Conservation (phyloP, 345 rosid genomes). For the Erucastrum elatum region DNA sequence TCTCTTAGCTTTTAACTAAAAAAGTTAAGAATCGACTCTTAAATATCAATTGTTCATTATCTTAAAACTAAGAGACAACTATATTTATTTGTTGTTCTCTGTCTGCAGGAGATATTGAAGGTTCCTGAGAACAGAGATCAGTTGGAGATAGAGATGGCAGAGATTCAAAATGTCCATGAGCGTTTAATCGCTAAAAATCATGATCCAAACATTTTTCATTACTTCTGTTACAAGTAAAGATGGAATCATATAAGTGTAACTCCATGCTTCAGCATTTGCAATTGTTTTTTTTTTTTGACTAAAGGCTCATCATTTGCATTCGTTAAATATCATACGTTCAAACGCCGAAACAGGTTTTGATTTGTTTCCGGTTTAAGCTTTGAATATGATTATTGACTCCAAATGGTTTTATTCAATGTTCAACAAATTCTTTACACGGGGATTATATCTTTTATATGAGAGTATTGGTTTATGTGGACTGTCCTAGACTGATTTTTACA, state of each 20-base stretch:
- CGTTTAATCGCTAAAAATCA: neutral
- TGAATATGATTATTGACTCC: neutral
- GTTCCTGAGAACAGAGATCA: constrained; percentile 81
- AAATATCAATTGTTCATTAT: neutral
- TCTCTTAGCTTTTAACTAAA: too few species aligned
- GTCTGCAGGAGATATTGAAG: constrained; percentile 73
- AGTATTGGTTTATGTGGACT: too few species aligned
- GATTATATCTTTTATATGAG: too few species aligned
- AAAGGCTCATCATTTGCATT: neutral
- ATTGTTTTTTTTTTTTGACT: too few species aligned
- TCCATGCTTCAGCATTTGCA: neutral
- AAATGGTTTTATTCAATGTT: too few species aligned
- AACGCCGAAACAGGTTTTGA: neutral
- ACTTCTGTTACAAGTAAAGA: constrained; percentile 15
- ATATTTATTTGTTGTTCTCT: neutral
- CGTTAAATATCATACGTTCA: neutral
- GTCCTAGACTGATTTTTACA: too few species aligned
- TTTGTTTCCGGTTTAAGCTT: constrained; percentile 16
- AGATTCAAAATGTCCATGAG: constrained; percentile 42
- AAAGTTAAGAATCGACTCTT: too few species aligned
- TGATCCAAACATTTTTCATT: neutral
- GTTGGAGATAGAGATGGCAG: constrained; percentile 81
- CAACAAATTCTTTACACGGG: too few species aligned
- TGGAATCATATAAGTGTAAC: neutral
- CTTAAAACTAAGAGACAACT: neutral